phyloP scores from a whole-genome alignment of 2,329 filamentous ascomycete species.

The Fusarium xylarioides region DNA sequence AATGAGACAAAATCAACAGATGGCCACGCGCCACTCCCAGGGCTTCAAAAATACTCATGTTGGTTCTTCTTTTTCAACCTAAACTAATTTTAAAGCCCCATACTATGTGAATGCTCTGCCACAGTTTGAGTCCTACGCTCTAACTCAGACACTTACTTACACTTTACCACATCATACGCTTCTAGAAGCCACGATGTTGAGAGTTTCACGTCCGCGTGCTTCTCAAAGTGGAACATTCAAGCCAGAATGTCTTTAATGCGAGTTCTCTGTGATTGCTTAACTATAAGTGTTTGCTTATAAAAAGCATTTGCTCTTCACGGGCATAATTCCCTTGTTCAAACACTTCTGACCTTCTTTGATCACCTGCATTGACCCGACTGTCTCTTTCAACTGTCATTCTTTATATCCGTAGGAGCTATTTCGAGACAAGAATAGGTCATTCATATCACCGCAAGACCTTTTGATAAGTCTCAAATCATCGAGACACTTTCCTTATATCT shows the following conservation, averaged over 20 bases:
- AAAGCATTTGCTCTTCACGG: not conserved
- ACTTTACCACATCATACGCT: slow-evolving; percentile 30
- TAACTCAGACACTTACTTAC: slow-evolving; percentile 17
- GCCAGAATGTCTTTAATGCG: not conserved
- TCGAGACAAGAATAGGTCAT: slow-evolving; percentile 40
- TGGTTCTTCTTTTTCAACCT: slow-evolving; percentile 4
- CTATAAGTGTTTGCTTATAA: slow-evolving; percentile 9
- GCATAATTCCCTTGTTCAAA: slow-evolving; percentile 18
- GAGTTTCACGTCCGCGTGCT: slow-evolving; percentile 18
- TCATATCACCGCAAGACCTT: slow-evolving; percentile 11
- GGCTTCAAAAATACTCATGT: not conserved
- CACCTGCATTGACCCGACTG: slow-evolving; percentile 41
- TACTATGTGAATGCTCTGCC: slow-evolving; percentile 9
- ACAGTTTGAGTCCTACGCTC: slow-evolving; percentile 28
- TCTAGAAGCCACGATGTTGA: slow-evolving; percentile 28
- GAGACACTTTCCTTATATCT: slow-evolving; percentile 20
- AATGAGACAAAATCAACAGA: slow-evolving; percentile 28
- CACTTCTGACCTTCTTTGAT: slow-evolving; percentile 41
- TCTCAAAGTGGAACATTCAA: slow-evolving; percentile 9
- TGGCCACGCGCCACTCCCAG: slow-evolving; percentile 24
- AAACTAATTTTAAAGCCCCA: slow-evolving; percentile 3
- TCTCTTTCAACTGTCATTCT: slow-evolving; percentile 37
- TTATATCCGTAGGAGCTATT: slow-evolving; percentile 22
- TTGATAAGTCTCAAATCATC: slow-evolving; percentile 1
- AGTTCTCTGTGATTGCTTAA: slow-evolving; percentile 1